These are phyloP conservation scores for Populus pruinosa DNA, from an alignment of 345 rosid genomes.

Conservation along the genomic window DNA sequence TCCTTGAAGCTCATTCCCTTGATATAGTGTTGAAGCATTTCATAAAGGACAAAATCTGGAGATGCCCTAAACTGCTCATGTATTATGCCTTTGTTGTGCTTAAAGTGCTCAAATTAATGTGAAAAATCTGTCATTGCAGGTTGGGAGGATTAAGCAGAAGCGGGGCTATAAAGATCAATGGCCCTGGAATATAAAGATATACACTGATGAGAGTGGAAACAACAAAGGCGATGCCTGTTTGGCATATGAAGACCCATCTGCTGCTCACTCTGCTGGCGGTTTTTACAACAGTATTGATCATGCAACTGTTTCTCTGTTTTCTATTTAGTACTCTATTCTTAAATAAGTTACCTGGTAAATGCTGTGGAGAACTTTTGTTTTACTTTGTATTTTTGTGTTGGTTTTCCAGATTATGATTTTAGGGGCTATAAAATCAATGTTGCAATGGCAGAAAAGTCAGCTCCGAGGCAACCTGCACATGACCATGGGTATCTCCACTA, in stretches of 20 bases:
- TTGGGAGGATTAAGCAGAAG: constrained; percentile 95
- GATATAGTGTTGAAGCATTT: not conserved
- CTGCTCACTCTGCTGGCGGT: constrained; percentile 92
- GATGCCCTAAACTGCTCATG: not conserved
- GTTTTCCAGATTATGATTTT: constrained; percentile 64
- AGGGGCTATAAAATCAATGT: constrained; percentile 81
- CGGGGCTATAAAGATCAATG: constrained; percentile 96
- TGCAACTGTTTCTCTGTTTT: constrained; percentile 4
- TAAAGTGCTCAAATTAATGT: not conserved
- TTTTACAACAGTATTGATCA: constrained; percentile 65
- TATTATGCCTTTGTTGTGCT: not conserved
- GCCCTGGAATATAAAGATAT: constrained; percentile 94
- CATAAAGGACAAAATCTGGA: not conserved
- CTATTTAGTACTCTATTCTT: not conserved
- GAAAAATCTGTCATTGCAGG: constrained; percentile 37
- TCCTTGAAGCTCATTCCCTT: not conserved
- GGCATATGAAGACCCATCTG: constrained; percentile 92
- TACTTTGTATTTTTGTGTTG: not conserved
- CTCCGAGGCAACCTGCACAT: constrained; percentile 50
- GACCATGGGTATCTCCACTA: constrained; percentile 58
- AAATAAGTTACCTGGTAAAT: not conserved
- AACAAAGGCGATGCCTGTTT: constrained; percentile 88
- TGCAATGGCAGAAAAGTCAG: constrained; percentile 91
- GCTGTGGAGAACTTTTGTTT: not conserved
- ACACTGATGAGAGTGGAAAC: constrained; percentile 90